A percentile compares a stretch with the other conserved stretches of the same genome.
phyloP scores from a whole-genome alignment of 495 filamentous ascomycete genomes.

The Aspergillus ostianus region DNA sequence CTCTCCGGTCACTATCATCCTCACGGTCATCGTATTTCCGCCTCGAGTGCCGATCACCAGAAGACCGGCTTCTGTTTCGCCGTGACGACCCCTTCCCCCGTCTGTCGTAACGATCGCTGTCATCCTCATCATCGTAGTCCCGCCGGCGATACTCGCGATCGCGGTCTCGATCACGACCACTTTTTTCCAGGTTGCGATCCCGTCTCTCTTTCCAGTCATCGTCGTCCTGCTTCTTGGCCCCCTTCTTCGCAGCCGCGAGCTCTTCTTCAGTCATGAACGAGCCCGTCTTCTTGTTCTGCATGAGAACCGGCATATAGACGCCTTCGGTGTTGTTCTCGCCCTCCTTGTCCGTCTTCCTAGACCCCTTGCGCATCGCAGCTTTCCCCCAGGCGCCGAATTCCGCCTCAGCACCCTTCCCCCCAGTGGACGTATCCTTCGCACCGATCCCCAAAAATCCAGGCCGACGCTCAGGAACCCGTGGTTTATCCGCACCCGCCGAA shows the following conservation, averaged over 20 bases:
- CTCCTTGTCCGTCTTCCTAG: conserved; percentile 46
- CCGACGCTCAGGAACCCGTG: conserved; percentile 57
- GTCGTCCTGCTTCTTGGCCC: conserved; percentile 34
- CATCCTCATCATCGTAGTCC: conserved; percentile 29
- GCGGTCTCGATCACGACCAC: conserved; percentile 42
- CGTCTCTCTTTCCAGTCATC: conserved; percentile 49
- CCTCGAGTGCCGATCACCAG: conserved; percentile 31
- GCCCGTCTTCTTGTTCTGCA: conserved; percentile 66
- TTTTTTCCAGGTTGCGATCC: conserved; percentile 50
- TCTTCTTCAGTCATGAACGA: conserved; percentile 65
- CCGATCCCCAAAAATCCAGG: conserved; percentile 85
- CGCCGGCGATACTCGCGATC: conserved; percentile 35
- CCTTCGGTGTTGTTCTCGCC: conserved; percentile 44
- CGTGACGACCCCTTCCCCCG: conserved; percentile 31
- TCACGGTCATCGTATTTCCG: conserved; percentile 32
- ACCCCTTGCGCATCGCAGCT: conserved; percentile 57
- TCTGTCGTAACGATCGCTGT: conserved; percentile 25
- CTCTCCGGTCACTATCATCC: conserved; percentile 10
- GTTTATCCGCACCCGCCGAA: conserved; percentile 27
- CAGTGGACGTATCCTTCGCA: conserved; percentile 56
- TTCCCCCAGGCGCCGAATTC: conserved; percentile 77
- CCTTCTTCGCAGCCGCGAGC: conserved; percentile 49
- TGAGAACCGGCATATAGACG: conserved; percentile 63
- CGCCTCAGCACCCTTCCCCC: conserved; percentile 70
- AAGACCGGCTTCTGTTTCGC: conserved; percentile 32